These are phyloP conservation scores for Trichophyton mentagrophytes DNA, from an alignment of 2,329 filamentous ascomycete genomes.

Conservation along the genomic window DNA sequence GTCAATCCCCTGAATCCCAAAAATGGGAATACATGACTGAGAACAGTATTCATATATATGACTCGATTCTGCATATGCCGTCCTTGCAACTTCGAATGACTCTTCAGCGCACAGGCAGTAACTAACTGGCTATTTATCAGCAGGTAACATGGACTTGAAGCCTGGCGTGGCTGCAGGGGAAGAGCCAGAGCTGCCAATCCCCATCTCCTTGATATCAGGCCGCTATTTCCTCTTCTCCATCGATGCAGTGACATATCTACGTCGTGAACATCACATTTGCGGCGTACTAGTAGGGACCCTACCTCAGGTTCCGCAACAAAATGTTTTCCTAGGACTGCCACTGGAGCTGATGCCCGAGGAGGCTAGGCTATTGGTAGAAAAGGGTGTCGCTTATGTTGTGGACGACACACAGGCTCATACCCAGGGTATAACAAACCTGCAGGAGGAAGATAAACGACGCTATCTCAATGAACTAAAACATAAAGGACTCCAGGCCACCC, in stretches of 20 bases:
- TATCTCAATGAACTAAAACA: conserved; percentile 48
- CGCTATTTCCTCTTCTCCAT: conserved; percentile 86
- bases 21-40: conserved; percentile 19
- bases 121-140: not conserved
- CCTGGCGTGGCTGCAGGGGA: conserved; percentile 15
- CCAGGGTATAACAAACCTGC: conserved; percentile 46
- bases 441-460: conserved; percentile 44
- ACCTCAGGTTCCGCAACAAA: conserved; percentile 87
- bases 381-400: conserved; percentile 62
- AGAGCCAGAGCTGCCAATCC: conserved; percentile 45
- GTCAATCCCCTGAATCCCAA: conserved; percentile 66
- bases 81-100: conserved; percentile 8
- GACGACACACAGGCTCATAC: conserved; percentile 65
- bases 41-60: conserved; percentile 26
- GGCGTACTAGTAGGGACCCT: conserved; percentile 77
- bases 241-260: conserved; percentile 62
- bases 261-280: conserved; percentile 69
- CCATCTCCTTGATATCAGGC: conserved; percentile 67
- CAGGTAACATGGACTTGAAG: not conserved
- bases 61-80: conserved; percentile 15
- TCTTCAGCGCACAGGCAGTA: conserved; percentile 5
- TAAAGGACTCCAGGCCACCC: conserved; percentile 42
- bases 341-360: conserved; percentile 87
- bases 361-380: conserved; percentile 65
- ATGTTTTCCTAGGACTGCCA: conserved; percentile 80